Conservation (phyloP, 768 basidiomycete genomes). For the Boletus sensibilis region DNA sequence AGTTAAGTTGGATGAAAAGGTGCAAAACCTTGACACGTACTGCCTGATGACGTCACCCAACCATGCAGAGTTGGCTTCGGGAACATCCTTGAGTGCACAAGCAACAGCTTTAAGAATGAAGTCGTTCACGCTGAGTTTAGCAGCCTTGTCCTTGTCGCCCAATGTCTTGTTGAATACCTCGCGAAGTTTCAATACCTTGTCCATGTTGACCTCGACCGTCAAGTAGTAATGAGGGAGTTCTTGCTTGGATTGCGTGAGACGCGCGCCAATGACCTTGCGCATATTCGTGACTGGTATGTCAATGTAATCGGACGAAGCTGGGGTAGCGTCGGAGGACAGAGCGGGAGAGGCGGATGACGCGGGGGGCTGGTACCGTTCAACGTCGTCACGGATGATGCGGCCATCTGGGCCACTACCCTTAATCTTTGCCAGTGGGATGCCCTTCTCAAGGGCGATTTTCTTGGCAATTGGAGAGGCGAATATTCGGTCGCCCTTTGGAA, state of each 20-base stretch:
- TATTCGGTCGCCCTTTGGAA: slow-evolving; percentile 74
- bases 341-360: slow-evolving; percentile 44
- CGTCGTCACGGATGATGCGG: slow-evolving; percentile 91
- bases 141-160: slow-evolving; percentile 81
- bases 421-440: slow-evolving; percentile 84
- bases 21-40: slow-evolving; percentile 46
- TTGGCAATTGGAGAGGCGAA: slow-evolving; percentile 96
- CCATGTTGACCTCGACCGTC: slow-evolving; percentile 95
- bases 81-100: slow-evolving; percentile 90
- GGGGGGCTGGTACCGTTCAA: slow-evolving; percentile 80
- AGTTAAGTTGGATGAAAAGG: neutral
- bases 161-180: slow-evolving; percentile 93
- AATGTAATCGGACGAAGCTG: slow-evolving; percentile 71
- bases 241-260: slow-evolving; percentile 91
- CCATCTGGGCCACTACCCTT: slow-evolving; percentile 95
- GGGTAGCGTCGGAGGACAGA: slow-evolving; percentile 43
- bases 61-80: slow-evolving; percentile 98
- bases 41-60: slow-evolving; percentile 92
- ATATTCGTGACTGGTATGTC: slow-evolving; percentile 93
- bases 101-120: slow-evolving; percentile 95
- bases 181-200: slow-evolving; percentile 89
- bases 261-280: slow-evolving; percentile 88
- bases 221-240: slow-evolving; percentile 97
- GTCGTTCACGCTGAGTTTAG: slow-evolving; percentile 97
- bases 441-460: slow-evolving; percentile 93